Conservation (phyloP, 495 filamentous ascomycete species). For the Penicillium pulvis region DNA sequence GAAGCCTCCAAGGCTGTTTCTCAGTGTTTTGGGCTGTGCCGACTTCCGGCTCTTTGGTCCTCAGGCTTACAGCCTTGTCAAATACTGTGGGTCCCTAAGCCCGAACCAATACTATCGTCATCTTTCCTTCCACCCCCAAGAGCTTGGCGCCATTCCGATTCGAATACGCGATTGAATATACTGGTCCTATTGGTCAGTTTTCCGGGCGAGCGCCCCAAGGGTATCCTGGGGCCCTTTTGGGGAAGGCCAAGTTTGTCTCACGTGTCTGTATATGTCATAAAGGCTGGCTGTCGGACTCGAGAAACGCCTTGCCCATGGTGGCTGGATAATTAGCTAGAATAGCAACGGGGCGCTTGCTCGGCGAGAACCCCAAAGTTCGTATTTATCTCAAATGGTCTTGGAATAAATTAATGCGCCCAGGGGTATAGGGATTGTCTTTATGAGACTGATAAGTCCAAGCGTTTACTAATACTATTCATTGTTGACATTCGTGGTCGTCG, state of each 20-base stretch:
- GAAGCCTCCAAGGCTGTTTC: neutral
- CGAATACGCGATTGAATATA: neutral
- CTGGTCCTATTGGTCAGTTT: neutral
- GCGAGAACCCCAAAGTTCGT: neutral
- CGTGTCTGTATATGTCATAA: neutral
- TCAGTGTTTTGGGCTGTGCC: neutral
- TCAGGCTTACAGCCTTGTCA: neutral
- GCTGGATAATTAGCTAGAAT: neutral
- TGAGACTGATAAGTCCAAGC: too few relatives aligned
- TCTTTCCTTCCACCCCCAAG: neutral
- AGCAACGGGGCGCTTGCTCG: neutral
- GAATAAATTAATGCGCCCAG: neutral
- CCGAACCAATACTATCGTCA: neutral
- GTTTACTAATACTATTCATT: too few relatives aligned
- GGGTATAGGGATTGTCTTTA: too few relatives aligned
- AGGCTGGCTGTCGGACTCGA: neutral
- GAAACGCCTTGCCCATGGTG: neutral
- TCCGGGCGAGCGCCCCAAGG: neutral
- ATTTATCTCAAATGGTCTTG: neutral
- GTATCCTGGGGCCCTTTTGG: neutral
- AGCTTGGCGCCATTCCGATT: neutral
- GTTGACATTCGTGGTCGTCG: too few relatives aligned
- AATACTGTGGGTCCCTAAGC: neutral
- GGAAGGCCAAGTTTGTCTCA: neutral
- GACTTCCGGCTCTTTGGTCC: neutral